Evolutionary conservation across 2,329 filamentous ascomycete species (phyloP).

Genomic region (Ceratocystis variospora): DNA sequence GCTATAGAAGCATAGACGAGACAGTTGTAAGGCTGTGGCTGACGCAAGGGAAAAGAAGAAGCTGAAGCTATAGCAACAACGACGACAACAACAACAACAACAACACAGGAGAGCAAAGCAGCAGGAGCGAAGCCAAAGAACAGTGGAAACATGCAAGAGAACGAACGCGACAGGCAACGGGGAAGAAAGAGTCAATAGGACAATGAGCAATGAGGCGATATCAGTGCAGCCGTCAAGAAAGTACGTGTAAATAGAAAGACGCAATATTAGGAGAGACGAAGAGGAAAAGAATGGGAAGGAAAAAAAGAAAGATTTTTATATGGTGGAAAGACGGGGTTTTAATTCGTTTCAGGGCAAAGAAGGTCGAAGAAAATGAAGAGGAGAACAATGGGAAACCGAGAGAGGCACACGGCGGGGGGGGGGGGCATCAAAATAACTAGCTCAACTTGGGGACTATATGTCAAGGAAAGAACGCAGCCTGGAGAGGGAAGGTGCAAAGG

Average conservation of each 20-base stretch:
- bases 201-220: neutral
- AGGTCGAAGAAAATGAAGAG: neutral
- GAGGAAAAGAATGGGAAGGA: too few relatives aligned
- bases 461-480: neutral
- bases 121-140: neutral
- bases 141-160: neutral
- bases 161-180: neutral
- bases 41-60: neutral
- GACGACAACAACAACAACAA: neutral
- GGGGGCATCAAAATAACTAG: neutral
- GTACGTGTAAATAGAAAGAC: neutral
- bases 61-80: neutral
- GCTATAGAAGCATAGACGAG: slow-evolving; percentile 1
- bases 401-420: neutral
- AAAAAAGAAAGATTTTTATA: slow-evolving; percentile 2
- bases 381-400: neutral
- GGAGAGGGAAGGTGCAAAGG: neutral
- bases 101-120: too few relatives aligned
- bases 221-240: neutral
- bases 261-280: neutral
- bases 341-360: neutral
- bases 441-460: neutral
- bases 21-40: neutral
- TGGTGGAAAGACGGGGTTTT: neutral
- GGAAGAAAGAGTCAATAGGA: neutral